Base-by-base conservation (phyloP, 2,329 filamentous ascomycete species). In the Rosellinia necatrix region DNA sequence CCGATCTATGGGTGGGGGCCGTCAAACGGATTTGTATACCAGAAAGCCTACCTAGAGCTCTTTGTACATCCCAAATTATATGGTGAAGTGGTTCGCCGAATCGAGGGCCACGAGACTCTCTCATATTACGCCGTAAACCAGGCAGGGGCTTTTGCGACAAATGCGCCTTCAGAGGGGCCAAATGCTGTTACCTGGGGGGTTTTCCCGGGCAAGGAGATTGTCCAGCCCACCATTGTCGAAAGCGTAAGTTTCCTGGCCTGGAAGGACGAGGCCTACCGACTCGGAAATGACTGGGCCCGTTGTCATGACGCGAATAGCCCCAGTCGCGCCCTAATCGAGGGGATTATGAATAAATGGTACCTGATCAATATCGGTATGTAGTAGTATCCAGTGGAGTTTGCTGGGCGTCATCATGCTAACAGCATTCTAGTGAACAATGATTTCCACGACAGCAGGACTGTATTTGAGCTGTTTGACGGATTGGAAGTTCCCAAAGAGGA, bases 151-250 rank as follows among this genome's bases (percentile, higher is more conserved):
- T 80, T 97, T 53, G 87, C 86, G 72, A 94, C 91, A 24, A 97
- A 99, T 69, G 87, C 91, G 1, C 86, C 87, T 7, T 84, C 86
- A 19, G 91, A 96, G 65, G 90, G 91, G 5, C 94, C 94, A 32
- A 99, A 99, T 68, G 94, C 94, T n/a, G 90, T 99, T 46, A 99
- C 94, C 1, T 99, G 94, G 94, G 94, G 94, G 74, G 96, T 99
- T 29, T 99, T 97, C 78, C 93, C 94, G 0, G 94, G 94, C 56
- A 96, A 97, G 73, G 94, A 99, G 75, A 97, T 99, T 70, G 92
- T 99, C n/a, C 94, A 99, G 74, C 94, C 94, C 12, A 99, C 94
- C n/a, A 97, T 99, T 67, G 94, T 99, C 49, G 94, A 99, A 77
- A 96, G 91, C 15, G 88, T 99, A 72, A 96, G 91, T 72, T 99